Base-by-base conservation (phyloP, 202 grass and related monocot genomes). In the Hordeum pubiflorum region DNA sequence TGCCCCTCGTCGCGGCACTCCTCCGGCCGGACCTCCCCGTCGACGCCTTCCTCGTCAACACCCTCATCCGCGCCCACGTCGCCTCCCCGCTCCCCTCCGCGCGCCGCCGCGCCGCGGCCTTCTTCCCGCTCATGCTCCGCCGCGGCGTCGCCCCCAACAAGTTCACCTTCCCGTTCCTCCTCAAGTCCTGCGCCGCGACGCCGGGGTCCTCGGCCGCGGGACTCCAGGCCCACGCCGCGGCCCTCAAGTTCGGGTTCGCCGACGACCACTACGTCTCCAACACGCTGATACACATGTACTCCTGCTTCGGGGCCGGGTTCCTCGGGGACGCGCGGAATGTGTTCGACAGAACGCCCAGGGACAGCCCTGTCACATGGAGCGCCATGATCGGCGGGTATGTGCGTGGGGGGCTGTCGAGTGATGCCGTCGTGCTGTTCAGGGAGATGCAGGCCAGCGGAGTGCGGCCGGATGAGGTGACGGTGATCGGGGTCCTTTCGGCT, bases 121-220 rank as follows among this genome's bases (percentile, higher is more conserved):
- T 86, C 75, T 95, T 86, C 72, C 91, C 83, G 74, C 79, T 85
- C 73, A 88, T 92, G 89, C 90, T 95, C 76, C 82, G 83, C 68
- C 7, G 61, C 83, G 23, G 63, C 34, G 37, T 90, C 22, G 59
- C 65, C 9, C 90, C 85, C 23, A 96, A 96, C 77, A 87, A 86
- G 69, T 96, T 90, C 83, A 96, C 93, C 58, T 92, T 96, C 73
- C 87, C 93, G 5, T 92, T 96, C 86, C 85, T 92, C 44, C 77
- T 96, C 85, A 96, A 90, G 78, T 83, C 87, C 7, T 88, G 85
- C 74, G 87, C 93, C 31, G 76, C 85, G 10, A 33, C 58, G 7
- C 78, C 80, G 5, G 67, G 74, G 0, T 69, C 70, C 9, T 39
- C 54, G 11, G 5, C 1, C 36, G 23, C 65, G 6, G 90, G 82